Percentiles rank a stretch among this genome's conserved stretches.
Conservation (phyloP, 2,329 filamentous ascomycete species). For the Fusarium sterilihyphosum region DNA sequence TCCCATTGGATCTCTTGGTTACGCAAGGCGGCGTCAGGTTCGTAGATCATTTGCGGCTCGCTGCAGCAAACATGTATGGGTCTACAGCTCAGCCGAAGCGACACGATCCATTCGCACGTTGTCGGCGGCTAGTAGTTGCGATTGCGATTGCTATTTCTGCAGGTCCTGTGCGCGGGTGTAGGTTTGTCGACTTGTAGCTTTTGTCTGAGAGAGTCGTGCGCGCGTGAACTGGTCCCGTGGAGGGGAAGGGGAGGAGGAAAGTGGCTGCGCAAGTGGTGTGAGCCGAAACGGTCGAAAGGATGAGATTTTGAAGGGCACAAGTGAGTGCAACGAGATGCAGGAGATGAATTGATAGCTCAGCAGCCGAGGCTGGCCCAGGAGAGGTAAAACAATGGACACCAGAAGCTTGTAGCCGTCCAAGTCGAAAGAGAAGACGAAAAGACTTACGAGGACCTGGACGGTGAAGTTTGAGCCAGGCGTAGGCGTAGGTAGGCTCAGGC, state of each 20-base stretch:
- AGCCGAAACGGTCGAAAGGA: conserved; percentile 31
- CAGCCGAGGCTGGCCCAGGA: conserved; percentile 20
- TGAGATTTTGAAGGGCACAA: neutral
- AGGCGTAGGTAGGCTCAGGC: conserved; percentile 27
- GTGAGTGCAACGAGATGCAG: conserved; percentile 1
- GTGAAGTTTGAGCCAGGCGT: conserved; percentile 42
- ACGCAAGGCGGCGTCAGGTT: conserved; percentile 45
- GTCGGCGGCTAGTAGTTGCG: conserved; percentile 23
- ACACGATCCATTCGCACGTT: conserved; percentile 41
- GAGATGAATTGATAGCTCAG: conserved; percentile 31
- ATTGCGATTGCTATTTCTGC: conserved; percentile 28
- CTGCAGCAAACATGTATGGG: conserved; percentile 40
- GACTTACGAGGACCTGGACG: conserved; percentile 38
- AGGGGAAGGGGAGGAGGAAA: conserved; percentile 31
- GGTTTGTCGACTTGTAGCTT: conserved; percentile 14
- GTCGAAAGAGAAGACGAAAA: conserved; percentile 29
- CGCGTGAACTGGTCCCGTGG: conserved; percentile 29
- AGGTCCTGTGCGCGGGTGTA: conserved; percentile 22
- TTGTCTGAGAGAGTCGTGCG: conserved; percentile 22
- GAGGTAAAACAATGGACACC: conserved; percentile 23
- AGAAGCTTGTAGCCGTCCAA: conserved; percentile 18
- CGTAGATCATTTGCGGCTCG: conserved; percentile 47
- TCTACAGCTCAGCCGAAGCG: conserved; percentile 41
- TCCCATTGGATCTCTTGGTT: conserved; percentile 49
- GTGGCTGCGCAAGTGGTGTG: conserved; percentile 37